phyloP scores from a whole-genome alignment of 2,329 filamentous ascomycete genomes.

The Moelleriella libera region DNA sequence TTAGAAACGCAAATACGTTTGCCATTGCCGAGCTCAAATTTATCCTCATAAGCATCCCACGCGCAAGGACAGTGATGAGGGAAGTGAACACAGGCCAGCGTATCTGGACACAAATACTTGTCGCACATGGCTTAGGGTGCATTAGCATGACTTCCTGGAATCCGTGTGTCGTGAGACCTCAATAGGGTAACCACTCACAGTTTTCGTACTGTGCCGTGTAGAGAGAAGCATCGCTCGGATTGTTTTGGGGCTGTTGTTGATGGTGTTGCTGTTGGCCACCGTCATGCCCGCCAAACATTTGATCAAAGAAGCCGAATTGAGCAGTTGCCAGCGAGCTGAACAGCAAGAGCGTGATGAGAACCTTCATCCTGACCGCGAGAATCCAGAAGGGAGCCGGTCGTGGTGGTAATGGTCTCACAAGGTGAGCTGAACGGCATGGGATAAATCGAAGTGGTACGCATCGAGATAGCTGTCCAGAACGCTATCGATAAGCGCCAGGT shows the following conservation, averaged over 20 bases:
- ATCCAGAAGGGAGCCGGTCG: background rate
- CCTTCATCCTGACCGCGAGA: conserved; percentile 13
- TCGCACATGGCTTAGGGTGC: conserved; percentile 57
- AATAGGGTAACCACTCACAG: conserved; percentile 31
- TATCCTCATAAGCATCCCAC: conserved; percentile 63
- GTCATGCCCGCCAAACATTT: conserved; percentile 67
- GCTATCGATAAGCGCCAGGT: conserved; percentile 8
- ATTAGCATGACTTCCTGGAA: background rate
- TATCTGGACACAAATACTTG: conserved; percentile 89
- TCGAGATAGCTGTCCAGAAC: conserved; percentile 7
- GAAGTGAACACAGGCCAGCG: conserved; percentile 87
- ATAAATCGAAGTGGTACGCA: background rate
- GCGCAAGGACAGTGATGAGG: conserved; percentile 94
- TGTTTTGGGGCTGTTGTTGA: conserved; percentile 52
- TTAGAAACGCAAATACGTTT: conserved; percentile 61
- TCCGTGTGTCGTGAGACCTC: background rate
- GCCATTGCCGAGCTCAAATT: conserved; percentile 60
- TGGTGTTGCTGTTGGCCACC: conserved; percentile 30
- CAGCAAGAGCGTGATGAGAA: conserved; percentile 34
- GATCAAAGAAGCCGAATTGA: conserved; percentile 93
- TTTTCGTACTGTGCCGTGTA: conserved; percentile 60
- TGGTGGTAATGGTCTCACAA: background rate
- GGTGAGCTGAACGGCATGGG: background rate
- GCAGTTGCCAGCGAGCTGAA: conserved; percentile 49
- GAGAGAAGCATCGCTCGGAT: conserved; percentile 67